Evolutionary conservation across 1,284 basidiomycete genomes (phyloP), one percentile per base, ranked within the genome.

Genomic region (Paramarasmius palmivorus): DNA sequence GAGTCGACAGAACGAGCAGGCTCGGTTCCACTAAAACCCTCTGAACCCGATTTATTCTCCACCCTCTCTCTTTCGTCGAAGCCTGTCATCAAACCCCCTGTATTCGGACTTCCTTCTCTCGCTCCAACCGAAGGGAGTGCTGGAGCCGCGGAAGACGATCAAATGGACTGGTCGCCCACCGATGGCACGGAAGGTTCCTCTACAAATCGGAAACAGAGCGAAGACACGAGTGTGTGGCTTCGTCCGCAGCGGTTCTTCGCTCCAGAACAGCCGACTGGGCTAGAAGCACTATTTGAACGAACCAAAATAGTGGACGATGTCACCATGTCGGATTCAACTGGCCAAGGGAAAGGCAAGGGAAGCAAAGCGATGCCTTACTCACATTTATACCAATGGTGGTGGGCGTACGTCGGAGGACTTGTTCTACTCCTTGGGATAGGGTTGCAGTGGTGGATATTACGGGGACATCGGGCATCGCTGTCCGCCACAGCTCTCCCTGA

Each of bases 201-300:
- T n/a, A n/a, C n/a, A n/a, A 58, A 56, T 53, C 44, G 50, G 59
- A 57, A 39, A 50, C 61, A 65, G 61, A 45, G 50, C 23, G 54
- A 54, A 23, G 74, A 78, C 41, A 17, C 44, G 44, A 74, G 72
- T 12, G 68, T 71, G 34, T 85, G 78, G 80, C 60, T 88, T 42
- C 79, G 82, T 2, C 85, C 83, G 2, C 86, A 88, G 61, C 77
- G 77, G n/a, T 89, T 89, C 64, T 90, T 89, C 59, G 79, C 85
- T 12, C 86, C 87, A 0, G 88, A 90, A 63, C 78, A 83, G 59
- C 86, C 88, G 2, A 92, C 90, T 1, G 90, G 90, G 2, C 73
- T 92, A 2, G 90, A 92, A 68, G 73, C 75, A 39, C 68, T 92
- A n/a, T 83, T 92, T 55, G 85, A 84, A 58, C 75, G 74, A 51